Percentiles rank a stretch among this genome's conserved stretches.
Conservation (phyloP, 257 asterid genomes). For the Parsonsia alboflavescens region DNA sequence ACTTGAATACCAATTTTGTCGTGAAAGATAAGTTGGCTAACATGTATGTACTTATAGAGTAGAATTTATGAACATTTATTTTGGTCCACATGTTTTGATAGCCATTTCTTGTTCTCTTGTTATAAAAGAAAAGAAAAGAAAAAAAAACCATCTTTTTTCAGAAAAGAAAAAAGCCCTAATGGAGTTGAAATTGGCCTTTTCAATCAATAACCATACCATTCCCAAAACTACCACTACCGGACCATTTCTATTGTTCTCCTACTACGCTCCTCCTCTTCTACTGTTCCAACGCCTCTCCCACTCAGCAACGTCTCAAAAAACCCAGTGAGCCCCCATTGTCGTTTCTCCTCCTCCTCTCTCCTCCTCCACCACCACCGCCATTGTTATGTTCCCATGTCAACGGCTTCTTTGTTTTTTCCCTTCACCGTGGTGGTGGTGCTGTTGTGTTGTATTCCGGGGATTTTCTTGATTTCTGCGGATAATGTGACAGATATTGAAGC, state of each 20-base stretch:
- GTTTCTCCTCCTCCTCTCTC: not conserved
- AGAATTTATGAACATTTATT: too few species aligned
- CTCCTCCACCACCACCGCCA: not conserved
- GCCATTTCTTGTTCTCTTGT: too few species aligned
- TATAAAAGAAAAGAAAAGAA: too few species aligned
- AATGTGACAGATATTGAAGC: conserved; percentile 42
- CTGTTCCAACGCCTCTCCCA: not conserved
- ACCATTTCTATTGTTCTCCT: conserved; percentile 12
- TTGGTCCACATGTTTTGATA: too few species aligned
- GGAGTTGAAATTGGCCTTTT: conserved; percentile 7
- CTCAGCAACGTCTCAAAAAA: conserved; percentile 11
- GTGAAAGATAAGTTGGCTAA: too few species aligned
- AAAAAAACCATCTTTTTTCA: not conserved
- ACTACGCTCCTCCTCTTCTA: conserved; percentile 29
- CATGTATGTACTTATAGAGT: too few species aligned
- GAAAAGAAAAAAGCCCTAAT: not conserved
- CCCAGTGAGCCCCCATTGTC: conserved; percentile 5
- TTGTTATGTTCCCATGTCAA: conserved; percentile 32
- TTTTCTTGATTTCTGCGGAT: conserved; percentile 23
- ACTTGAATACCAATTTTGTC: too few species aligned
- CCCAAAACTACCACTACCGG: conserved; percentile 3
- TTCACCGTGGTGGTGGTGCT: conserved; percentile 27
- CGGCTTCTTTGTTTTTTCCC: conserved; percentile 23
- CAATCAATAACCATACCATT: conserved; percentile 2
- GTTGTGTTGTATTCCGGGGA: conserved; percentile 31